Percentiles rank a stretch among this genome's conserved stretches.
phyloP scores from a whole-genome alignment of 352 stramenopile genomes.

The Peronosclerospora sorghi region DNA sequence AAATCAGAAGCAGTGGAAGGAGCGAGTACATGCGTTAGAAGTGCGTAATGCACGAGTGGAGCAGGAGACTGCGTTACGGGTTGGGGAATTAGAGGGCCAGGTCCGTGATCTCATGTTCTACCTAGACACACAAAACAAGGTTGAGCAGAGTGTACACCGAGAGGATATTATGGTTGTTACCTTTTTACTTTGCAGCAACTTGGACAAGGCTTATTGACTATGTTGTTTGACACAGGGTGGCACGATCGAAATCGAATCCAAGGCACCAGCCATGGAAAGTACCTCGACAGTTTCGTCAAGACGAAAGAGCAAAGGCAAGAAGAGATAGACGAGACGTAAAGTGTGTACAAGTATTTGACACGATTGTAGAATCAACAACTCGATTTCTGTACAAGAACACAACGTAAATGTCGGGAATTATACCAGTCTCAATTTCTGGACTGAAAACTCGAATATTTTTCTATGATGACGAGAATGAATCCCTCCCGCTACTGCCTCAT shows the following conservation, averaged over 20 bases:
- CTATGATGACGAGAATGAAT: no score
- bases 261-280: conserved; percentile 9
- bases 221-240: conserved; percentile 29
- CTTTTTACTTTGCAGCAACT: neutral
- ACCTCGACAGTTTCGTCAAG: conserved; percentile 8
- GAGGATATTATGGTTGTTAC: conserved; percentile 67
- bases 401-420: no score
- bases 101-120: conserved; percentile 87
- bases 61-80: conserved; percentile 41
- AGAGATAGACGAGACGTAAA: no score
- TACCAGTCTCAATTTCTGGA: no score
- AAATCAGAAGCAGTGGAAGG: conserved; percentile 84
- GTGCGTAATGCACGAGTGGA: conserved; percentile 52
- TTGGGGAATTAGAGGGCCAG: conserved; percentile 75
- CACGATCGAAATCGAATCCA: conserved; percentile 60
- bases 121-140: conserved; percentile 79
- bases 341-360: no score
- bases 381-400: no score
- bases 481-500: no score
- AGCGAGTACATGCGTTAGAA: conserved; percentile 56
- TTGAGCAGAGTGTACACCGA: conserved; percentile 64
- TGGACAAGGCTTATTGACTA: conserved; percentile 1
- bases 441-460: no score
- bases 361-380: no score
- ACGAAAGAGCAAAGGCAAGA: conserved; percentile 18